These are phyloP conservation scores for Paracamarosporium sp. DNA, from an alignment of 2,329 filamentous ascomycete species.

Conservation along the genomic window DNA sequence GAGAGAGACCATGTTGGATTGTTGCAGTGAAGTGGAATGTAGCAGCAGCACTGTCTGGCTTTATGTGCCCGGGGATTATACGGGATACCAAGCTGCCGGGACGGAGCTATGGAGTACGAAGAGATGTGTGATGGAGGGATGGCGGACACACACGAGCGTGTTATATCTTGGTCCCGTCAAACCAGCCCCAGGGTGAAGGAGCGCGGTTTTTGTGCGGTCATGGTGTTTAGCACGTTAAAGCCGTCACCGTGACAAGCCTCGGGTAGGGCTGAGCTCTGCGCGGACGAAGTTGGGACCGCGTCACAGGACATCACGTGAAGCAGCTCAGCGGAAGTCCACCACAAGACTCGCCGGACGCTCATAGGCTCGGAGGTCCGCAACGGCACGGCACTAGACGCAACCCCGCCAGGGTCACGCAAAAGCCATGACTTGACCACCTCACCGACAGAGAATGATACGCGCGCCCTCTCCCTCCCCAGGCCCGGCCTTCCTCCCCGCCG, in stretches of 20 bases:
- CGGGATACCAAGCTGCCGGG: background rate
- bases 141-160: background rate
- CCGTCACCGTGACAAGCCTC: background rate
- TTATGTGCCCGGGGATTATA: background rate
- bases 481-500: slow-evolving; percentile 35
- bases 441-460: slow-evolving; percentile 16
- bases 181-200: background rate
- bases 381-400: background rate
- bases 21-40: background rate
- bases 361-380: background rate
- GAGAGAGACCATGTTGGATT: slow-evolving; percentile 30
- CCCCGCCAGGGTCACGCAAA: background rate
- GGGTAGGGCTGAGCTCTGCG: background rate
- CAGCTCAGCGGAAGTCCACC: too few relatives aligned
- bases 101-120: background rate
- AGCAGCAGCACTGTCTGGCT: background rate
- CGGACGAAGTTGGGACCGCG: background rate
- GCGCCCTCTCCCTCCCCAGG: slow-evolving; percentile 34
- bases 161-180: background rate
- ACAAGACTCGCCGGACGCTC: too few relatives aligned
- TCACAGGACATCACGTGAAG: too few relatives aligned
- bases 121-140: background rate
- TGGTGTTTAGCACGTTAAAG: background rate
- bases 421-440: background rate
- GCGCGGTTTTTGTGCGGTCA: background rate